These are phyloP conservation scores for Beauveria medogensis DNA, from an alignment of 2,329 filamentous ascomycete genomes.

Conservation along the genomic window DNA sequence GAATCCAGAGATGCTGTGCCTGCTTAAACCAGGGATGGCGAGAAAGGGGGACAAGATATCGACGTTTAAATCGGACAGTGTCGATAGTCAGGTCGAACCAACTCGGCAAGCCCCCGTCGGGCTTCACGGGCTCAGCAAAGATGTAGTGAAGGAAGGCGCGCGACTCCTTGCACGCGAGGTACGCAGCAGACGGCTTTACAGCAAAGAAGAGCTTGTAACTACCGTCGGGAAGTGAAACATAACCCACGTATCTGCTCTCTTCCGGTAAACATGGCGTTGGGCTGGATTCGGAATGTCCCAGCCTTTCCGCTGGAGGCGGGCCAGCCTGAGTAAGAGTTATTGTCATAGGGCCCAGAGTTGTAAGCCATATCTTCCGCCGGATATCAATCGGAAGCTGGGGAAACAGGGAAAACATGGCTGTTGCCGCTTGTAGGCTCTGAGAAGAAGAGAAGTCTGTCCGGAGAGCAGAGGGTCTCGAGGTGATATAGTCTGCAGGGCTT, in stretches of 20 bases:
- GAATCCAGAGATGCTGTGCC: neutral
- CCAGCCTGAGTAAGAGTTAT: neutral
- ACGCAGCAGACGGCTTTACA: slow-evolving; percentile 3
- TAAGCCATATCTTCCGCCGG: slow-evolving; percentile 7
- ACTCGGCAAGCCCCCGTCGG: neutral
- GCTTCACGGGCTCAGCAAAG: slow-evolving; percentile 3
- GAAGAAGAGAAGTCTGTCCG: neutral
- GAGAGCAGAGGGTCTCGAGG: neutral
- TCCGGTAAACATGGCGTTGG: no score
- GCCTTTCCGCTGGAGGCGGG: neutral
- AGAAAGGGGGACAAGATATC: neutral
- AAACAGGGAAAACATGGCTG: slow-evolving; percentile 2
- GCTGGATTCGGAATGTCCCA: no score
- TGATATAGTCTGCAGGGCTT: neutral
- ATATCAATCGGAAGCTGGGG: neutral
- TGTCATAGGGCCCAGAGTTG: slow-evolving; percentile 1
- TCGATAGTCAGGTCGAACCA: neutral
- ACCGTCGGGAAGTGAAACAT: neutral
- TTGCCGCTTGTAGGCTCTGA: neutral
- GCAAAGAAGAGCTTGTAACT: neutral
- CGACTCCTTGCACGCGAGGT: slow-evolving; percentile 3
- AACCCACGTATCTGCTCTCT: neutral
- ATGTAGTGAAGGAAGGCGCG: neutral
- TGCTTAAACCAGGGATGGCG: slow-evolving; percentile 5
- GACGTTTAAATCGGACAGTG: neutral